phyloP scores from a whole-genome alignment of 352 stramenopile genomes.

The Blastocystis sp. region DNA sequence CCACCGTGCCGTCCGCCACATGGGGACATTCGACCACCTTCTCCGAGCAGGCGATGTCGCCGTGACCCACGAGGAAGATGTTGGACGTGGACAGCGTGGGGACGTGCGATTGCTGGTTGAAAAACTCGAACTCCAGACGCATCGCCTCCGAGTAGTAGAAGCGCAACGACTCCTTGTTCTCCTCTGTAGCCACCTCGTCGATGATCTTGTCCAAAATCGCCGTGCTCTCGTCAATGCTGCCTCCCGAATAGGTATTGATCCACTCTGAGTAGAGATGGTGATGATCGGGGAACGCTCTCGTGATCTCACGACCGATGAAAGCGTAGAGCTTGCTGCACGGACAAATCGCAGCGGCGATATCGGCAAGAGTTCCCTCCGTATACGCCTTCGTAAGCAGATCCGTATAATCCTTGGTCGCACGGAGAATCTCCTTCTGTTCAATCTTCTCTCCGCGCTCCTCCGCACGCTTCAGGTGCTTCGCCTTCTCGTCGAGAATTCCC shows the following conservation, averaged over 20 bases:
- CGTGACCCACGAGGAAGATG: conserved; percentile 16
- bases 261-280: conserved; percentile 47
- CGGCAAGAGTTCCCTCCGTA: conserved; percentile 9
- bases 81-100: neutral
- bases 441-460: conserved; percentile 41
- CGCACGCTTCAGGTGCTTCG: conserved; percentile 35
- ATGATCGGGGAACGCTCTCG: conserved; percentile 35
- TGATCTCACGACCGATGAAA: conserved; percentile 53
- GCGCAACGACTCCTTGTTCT: conserved; percentile 10
- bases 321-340: conserved; percentile 49
- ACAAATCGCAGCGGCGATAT: conserved; percentile 32
- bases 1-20: neutral
- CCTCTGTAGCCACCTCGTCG: neutral
- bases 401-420: conserved; percentile 46
- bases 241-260: conserved; percentile 31
- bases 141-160: conserved; percentile 55
- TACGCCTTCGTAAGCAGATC: conserved; percentile 52
- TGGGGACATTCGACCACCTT: conserved; percentile 1
- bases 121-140: conserved; percentile 57
- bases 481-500: conserved; percentile 34
- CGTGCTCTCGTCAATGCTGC: neutral
- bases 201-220: conserved; percentile 13
- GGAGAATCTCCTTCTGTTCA: conserved; percentile 26
- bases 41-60: neutral
- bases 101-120: conserved; percentile 52